Evolutionary conservation across 2,329 filamentous ascomycete species (phyloP).

Genomic region (Amesomyces nigricolor): DNA sequence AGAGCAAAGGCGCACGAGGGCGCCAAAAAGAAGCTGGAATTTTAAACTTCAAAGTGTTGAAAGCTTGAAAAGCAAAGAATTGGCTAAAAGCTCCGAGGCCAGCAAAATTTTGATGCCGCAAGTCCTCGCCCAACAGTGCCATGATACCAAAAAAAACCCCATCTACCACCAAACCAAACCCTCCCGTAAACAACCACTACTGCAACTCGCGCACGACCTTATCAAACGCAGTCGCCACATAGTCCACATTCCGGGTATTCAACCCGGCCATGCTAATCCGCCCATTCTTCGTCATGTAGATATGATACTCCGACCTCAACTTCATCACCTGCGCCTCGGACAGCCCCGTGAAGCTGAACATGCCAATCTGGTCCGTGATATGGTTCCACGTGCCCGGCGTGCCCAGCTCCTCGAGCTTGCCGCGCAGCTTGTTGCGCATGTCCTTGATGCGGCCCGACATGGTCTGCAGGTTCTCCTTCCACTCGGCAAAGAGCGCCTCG

Average conservation of each 20-base stretch:
- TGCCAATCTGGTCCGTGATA: constrained; percentile 97
- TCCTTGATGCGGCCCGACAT: constrained; percentile 94
- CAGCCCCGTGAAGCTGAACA: constrained; percentile 93
- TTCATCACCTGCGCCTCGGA: constrained; percentile 66
- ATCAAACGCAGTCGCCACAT: constrained; percentile 85
- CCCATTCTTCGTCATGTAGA: constrained; percentile 97
- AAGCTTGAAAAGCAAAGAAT: not conserved
- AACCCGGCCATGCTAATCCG: constrained; percentile 98
- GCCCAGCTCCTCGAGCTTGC: constrained; percentile 74
- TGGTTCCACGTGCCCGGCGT: constrained; percentile 94
- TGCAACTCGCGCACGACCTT: constrained; percentile 62
- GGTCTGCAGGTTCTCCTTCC: constrained; percentile 84
- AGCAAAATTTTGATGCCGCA: not conserved
- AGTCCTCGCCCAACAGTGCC: not conserved
- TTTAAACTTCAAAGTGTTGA: not conserved
- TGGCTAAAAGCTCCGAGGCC: not conserved
- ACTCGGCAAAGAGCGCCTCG: constrained; percentile 72
- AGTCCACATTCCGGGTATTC: constrained; percentile 86
- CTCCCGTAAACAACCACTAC: constrained; percentile 14
- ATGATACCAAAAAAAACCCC: too few relatives aligned
- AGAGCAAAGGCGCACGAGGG: too few relatives aligned
- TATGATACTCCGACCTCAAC: constrained; percentile 64
- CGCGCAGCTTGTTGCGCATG: constrained; percentile 76
- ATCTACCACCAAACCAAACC: not conserved
- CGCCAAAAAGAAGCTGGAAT: not conserved